Percentiles rank a stretch among this genome's conserved stretches.
Conservation (phyloP, 768 basidiomycete species). For the Mycena amicta region DNA sequence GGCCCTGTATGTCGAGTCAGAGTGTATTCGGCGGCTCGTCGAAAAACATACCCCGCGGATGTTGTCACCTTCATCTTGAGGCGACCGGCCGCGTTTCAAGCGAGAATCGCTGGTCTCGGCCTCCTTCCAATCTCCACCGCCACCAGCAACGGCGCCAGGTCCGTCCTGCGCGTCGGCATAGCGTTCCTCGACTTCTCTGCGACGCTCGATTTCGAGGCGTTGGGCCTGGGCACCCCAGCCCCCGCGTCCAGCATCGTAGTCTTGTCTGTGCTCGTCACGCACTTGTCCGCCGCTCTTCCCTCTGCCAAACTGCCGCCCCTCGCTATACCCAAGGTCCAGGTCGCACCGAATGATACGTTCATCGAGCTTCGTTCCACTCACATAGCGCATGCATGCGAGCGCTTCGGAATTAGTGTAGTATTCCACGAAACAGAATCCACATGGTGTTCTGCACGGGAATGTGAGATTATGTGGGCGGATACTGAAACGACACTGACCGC, state of each 20-base stretch:
- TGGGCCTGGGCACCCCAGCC: constrained; percentile 93
- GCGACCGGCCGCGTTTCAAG: constrained; percentile 74
- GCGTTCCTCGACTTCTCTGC: constrained; percentile 83
- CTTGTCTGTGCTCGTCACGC: constrained; percentile 94
- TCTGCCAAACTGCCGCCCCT: constrained; percentile 95
- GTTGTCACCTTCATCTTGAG: constrained; percentile 73
- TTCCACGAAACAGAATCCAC: constrained; percentile 95
- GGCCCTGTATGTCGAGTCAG: constrained; percentile 40
- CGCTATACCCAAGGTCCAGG: constrained; percentile 93
- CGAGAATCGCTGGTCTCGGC: constrained; percentile 47
- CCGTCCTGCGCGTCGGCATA: constrained; percentile 82
- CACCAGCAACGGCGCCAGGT: constrained; percentile 79
- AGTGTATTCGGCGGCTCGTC: constrained; percentile 6
- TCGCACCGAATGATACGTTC: constrained; percentile 98
- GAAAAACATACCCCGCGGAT: constrained; percentile 52
- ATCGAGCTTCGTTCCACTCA: constrained; percentile 98
- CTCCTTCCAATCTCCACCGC: constrained; percentile 87
- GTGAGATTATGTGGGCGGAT: background rate
- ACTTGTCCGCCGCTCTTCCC: constrained; percentile 98
- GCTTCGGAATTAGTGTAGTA: constrained; percentile 96
- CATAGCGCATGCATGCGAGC: constrained; percentile 87
- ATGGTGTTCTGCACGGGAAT: constrained; percentile 68
- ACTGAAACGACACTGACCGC: constrained; percentile 47
- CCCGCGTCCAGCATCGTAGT: constrained; percentile 95
- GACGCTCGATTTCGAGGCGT: constrained; percentile 68